Evolutionary conservation across 2,329 filamentous ascomycete genomes (phyloP).

Genomic region (Hymenoscyphus fraxineus): DNA sequence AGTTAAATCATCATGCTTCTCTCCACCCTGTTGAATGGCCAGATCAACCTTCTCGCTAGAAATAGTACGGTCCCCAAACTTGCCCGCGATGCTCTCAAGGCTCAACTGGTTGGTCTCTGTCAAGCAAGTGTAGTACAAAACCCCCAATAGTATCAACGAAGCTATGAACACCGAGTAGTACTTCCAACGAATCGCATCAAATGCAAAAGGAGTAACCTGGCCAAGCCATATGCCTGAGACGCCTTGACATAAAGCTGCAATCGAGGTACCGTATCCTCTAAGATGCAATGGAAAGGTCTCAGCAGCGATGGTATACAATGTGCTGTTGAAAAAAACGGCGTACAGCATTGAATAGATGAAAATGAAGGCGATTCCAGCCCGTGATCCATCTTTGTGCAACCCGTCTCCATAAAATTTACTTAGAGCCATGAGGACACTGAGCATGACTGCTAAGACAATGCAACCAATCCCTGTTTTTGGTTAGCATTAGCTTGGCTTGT

Average conservation of each 20-base stretch:
- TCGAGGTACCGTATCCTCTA: constrained; percentile 32
- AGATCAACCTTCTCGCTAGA: constrained; percentile 4
- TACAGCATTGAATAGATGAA: constrained; percentile 38
- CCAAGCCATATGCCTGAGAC: constrained; percentile 33
- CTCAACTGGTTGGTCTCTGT: constrained; percentile 66
- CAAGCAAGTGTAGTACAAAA: constrained; percentile 45
- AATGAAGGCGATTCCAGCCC: constrained; percentile 37
- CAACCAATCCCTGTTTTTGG: constrained; percentile 24
- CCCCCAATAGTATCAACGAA: constrained; percentile 30
- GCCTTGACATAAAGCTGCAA: constrained; percentile 34
- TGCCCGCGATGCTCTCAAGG: constrained; percentile 50
- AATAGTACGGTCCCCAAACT: constrained; percentile 26
- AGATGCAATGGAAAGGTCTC: constrained; percentile 37
- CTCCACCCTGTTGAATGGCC: background rate
- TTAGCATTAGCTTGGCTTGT: background rate
- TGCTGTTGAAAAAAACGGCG: constrained; percentile 39
- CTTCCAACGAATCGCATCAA: constrained; percentile 38
- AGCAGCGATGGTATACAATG: constrained; percentile 35
- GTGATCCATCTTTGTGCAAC: constrained; percentile 29
- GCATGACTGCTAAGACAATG: constrained; percentile 28
- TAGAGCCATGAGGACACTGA: constrained; percentile 33
- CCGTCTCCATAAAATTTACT: constrained; percentile 27
- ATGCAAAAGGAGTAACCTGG: constrained; percentile 37
- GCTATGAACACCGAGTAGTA: constrained; percentile 41
- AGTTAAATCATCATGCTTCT: background rate